phyloP scores from a whole-genome alignment of 2,329 filamentous ascomycete genomes.

The Domatiomyces catenatus region DNA sequence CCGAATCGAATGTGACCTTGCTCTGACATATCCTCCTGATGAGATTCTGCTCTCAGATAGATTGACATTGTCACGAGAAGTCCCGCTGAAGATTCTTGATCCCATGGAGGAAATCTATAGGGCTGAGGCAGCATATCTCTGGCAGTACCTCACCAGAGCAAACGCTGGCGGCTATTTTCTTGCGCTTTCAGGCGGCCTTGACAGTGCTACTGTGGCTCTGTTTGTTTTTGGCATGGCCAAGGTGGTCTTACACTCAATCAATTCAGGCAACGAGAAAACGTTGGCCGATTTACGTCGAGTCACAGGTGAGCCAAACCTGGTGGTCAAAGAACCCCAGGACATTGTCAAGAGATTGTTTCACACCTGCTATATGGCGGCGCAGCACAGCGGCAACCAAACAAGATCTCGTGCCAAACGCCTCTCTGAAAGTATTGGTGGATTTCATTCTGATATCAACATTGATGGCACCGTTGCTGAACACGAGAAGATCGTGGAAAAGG shows the following conservation, averaged over 20 bases:
- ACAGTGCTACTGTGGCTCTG: constrained; percentile 22
- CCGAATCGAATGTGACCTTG: constrained; percentile 25
- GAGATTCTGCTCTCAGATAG: constrained; percentile 19
- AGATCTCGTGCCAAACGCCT: constrained; percentile 50
- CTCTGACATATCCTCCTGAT: constrained; percentile 22
- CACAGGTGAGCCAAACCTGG: constrained; percentile 14
- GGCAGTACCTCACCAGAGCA: constrained; percentile 27
- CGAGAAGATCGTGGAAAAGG: constrained; percentile 24
- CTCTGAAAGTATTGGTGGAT: constrained; percentile 29
- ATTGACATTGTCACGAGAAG: constrained; percentile 28
- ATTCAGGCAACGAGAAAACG: constrained; percentile 20
- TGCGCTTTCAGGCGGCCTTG: constrained; percentile 27
- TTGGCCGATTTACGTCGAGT: constrained; percentile 19
- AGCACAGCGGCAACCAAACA: constrained; percentile 52
- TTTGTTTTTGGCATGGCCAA: constrained; percentile 29
- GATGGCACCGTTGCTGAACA: constrained; percentile 42
- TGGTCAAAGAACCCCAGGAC: constrained; percentile 41
- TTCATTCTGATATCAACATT: constrained; percentile 61
- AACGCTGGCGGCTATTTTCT: constrained; percentile 25
- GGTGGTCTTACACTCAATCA: constrained; percentile 23
- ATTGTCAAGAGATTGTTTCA: constrained; percentile 45
- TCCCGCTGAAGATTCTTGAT: constrained; percentile 39
- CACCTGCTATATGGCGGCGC: constrained; percentile 57
- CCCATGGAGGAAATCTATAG: constrained; percentile 55
- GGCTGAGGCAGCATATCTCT: constrained; percentile 48